Evolutionary conservation across 2,329 filamentous ascomycete genomes (phyloP), one percentile per base, ranked within the genome.

Genomic region (Chaetomiaceae sp.): DNA sequence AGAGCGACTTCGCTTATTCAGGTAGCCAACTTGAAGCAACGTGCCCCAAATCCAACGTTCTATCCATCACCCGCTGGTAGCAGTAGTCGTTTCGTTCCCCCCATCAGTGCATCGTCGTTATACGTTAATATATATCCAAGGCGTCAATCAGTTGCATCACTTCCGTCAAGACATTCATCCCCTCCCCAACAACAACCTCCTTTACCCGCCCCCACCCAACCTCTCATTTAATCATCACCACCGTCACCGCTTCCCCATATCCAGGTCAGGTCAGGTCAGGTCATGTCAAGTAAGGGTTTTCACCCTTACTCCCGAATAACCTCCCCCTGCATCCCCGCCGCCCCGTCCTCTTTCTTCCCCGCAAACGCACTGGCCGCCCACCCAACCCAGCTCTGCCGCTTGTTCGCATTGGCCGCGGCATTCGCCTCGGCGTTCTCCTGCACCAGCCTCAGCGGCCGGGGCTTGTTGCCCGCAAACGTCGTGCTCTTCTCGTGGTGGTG

Each of bases 381-480:
- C 11, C 81, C 81, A 53, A 85, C 78, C 84, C 84, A 86, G 67
- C 81, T 86, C 18, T 75, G 73, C 43, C 84, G 73, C 73, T 85
- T 86, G 63, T 78, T 79, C 49, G 71, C 66, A 29, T 65, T 66
- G 68, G 48, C 38, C 3, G 74, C 69, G 18, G 68, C 67, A 62
- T 76, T 75, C 2, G 66, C 66, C 46, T 81, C 79, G 20, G 71
- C 68, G 60, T 86, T 86, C 72, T 95, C 89, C 70, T 94, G 88
- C 42, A 97, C 90, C 27, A 99, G 77, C 14, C 92, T 80, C 59
- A 99, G 74, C 6, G 92, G 92, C 32, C 91, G 81, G 54, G 95
- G 84, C 70, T 94, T 94, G 64, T 85, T 86, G 40, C 82, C 82
- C 4, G 80, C 80, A 51, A 81, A 72, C 58, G 80, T 81, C 1